A percentile compares a stretch with the other conserved stretches of the same genome.
These are phyloP conservation scores for Glycyrrhiza uralensis DNA, from an alignment of 306 rosid species.

Conservation along the genomic window DNA sequence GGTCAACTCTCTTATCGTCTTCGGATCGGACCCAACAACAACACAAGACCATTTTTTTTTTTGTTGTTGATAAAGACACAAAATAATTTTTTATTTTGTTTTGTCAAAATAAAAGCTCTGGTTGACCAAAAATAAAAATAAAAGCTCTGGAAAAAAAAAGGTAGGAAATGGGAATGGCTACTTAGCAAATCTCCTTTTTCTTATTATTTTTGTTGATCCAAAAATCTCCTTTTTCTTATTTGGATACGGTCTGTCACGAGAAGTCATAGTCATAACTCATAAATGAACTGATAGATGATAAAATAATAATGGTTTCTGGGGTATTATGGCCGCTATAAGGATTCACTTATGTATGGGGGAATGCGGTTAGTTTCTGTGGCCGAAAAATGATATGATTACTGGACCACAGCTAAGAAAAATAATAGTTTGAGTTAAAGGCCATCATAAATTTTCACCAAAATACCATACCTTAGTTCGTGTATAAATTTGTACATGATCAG, in stretches of 20 bases:
- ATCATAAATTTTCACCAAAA: no score
- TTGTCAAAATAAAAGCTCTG: no score
- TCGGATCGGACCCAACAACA: no score
- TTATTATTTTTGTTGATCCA: no score
- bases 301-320: neutral
- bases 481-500: no score
- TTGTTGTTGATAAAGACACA: no score
- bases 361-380: neutral
- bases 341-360: conserved; percentile 22
- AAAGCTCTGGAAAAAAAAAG: neutral
- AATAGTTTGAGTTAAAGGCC: neutral
- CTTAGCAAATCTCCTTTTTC: neutral
- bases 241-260: conserved; percentile 7
- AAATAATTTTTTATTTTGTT: no score
- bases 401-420: neutral
- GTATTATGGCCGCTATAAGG: neutral
- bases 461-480: no score
- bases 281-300: conserved; percentile 4
- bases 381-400: conserved; percentile 2
- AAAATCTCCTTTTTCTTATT: neutral
- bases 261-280: conserved; percentile 24
- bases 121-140: no score
- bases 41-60: no score
- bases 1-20: no score
- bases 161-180: neutral